Conservation (phyloP, 805 yeast species). For the Saturnispora halmiae region DNA sequence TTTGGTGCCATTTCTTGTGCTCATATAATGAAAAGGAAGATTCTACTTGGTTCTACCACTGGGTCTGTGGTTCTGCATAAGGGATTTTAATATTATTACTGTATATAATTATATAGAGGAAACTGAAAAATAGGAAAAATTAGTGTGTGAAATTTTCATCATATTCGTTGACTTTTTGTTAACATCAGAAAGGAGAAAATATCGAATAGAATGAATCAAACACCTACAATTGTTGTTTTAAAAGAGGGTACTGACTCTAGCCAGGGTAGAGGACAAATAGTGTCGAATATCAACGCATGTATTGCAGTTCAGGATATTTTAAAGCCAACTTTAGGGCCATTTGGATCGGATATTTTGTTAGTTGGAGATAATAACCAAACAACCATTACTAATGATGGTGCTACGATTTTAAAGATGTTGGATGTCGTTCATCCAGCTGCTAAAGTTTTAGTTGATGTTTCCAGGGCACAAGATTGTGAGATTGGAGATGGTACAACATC, state of each 20-base stretch:
- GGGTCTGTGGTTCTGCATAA: background rate
- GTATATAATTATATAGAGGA: background rate
- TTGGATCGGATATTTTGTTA: conserved; percentile 91
- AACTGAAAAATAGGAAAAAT: background rate
- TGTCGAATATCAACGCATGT: conserved; percentile 94
- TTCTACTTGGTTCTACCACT: background rate
- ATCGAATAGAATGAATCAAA: conserved; percentile 55
- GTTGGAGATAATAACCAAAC: conserved; percentile 73
- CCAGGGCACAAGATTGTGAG: conserved; percentile 95
- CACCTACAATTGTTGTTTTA: conserved; percentile 96
- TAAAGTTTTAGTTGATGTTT: conserved; percentile 84
- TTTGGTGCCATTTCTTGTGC: background rate
- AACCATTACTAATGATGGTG: conserved; percentile 97
- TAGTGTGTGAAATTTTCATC: conserved; percentile 3
- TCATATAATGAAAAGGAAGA: background rate
- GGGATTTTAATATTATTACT: background rate
- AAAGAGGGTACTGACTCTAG: conserved; percentile 97
- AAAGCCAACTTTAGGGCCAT: conserved; percentile 91
- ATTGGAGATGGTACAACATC: conserved; percentile 99
- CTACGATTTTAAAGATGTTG: conserved; percentile 87
- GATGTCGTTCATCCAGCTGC: conserved; percentile 98
- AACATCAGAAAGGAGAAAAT: too few relatives aligned
- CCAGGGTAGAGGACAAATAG: conserved; percentile 93
- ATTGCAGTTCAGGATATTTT: conserved; percentile 93
- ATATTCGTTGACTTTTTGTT: too few relatives aligned